Percentiles rank a stretch among this genome's conserved stretches.
phyloP scores from a whole-genome alignment of 208 protist species.

The Acanthamoeba healyi region DNA sequence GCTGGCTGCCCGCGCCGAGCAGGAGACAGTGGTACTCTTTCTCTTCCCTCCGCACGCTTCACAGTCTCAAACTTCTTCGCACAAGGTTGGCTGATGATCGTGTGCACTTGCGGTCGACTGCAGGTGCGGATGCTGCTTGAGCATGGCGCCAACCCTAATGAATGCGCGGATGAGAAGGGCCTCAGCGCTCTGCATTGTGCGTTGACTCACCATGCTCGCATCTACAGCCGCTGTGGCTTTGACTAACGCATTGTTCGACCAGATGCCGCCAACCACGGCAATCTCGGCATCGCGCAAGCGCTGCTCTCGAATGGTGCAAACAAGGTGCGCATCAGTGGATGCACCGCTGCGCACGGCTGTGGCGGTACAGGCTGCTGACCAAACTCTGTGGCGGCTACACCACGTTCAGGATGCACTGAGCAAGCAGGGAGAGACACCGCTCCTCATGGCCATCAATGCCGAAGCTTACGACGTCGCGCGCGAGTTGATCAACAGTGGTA shows the following conservation, averaged over 20 bases:
- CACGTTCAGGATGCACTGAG: not conserved
- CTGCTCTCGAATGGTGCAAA: not conserved
- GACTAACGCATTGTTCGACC: no score
- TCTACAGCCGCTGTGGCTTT: no score
- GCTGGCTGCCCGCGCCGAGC: not conserved
- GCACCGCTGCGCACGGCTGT: no score
- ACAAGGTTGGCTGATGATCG: no score
- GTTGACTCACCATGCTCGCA: not conserved
- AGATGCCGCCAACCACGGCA: not conserved
- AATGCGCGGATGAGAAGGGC: not conserved
- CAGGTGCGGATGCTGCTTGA: conserved; percentile 8
- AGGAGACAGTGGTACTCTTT: not conserved
- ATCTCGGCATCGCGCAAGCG: not conserved
- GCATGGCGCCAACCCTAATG: not conserved
- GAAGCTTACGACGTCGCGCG: not conserved
- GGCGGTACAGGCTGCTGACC: no score
- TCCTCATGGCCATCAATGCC: conserved; percentile 15
- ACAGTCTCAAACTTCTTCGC: no score
- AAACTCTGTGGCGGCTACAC: no score
- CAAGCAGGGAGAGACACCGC: not conserved
- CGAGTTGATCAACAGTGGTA: conserved; percentile 42
- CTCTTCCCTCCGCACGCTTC: not conserved
- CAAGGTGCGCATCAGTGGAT: not conserved
- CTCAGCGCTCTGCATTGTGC: conserved; percentile 8
- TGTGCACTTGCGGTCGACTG: no score